phyloP scores from a whole-genome alignment of 148 eudicot genomes.

The Hydrangea macrophylla region DNA sequence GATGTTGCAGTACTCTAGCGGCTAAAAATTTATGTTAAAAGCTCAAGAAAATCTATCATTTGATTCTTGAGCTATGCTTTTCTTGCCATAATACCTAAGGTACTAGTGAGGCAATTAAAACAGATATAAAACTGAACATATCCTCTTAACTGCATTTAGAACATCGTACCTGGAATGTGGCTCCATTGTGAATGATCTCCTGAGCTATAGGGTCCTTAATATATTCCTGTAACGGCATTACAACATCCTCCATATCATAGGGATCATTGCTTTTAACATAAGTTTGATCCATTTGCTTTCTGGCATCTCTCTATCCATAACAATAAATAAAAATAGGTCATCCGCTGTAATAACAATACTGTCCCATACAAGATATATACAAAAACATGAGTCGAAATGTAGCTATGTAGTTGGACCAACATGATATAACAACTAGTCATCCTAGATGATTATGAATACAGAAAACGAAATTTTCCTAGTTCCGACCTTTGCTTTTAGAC shows the following conservation, averaged over 20 bases:
- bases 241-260: constrained; percentile 69
- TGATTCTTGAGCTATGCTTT: background rate
- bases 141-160: background rate
- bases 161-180: constrained; percentile 82
- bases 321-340: constrained; percentile 10
- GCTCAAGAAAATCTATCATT: background rate
- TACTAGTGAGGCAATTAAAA: constrained; percentile 1
- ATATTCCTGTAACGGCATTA: constrained; percentile 81
- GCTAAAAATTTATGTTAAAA: background rate
- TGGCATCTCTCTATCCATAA: constrained; percentile 71
- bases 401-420: background rate
- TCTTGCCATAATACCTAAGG: constrained; percentile 7
- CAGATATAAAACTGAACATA: constrained; percentile 5
- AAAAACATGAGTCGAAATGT: background rate
- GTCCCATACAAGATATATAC: background rate
- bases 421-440: background rate
- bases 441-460: background rate
- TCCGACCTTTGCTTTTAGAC: background rate
- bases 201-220: constrained; percentile 72
- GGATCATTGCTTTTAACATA: constrained; percentile 37
- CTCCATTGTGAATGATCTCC: constrained; percentile 94
- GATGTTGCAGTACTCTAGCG: background rate
- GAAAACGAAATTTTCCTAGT: background rate
- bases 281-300: constrained; percentile 32
- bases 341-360: background rate